Evolutionary conservation across 768 basidiomycete genomes (phyloP), one percentile per base, ranked within the genome.

Genomic region (Boletales sp.): DNA sequence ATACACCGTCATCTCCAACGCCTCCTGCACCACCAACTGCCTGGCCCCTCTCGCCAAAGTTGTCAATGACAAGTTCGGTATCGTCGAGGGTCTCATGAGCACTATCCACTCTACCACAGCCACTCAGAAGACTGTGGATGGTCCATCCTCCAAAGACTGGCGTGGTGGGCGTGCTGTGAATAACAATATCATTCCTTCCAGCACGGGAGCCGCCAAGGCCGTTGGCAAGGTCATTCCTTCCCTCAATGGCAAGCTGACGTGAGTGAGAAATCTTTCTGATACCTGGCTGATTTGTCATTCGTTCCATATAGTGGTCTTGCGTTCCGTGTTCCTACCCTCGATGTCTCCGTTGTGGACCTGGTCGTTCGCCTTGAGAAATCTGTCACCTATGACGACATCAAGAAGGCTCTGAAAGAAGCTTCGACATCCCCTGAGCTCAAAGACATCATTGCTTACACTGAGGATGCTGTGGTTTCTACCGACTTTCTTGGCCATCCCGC

Each of bases 11-110:
- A 90, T 98, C 72, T 99, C 95, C 61, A 98, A 99, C 74, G 95
- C 95, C 30, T 97, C 94, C 18, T 98, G 95, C 84, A 98, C 95
- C 41, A 99, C 95, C 72, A 99, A 99, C 86, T 99, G 95, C 74
- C 83, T 99, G 52, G 95, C 95, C n/a, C 93, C 95, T 56, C 83
- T 99, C 54, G 95, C 94, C 71, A 99, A 99, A 80, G 87, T 97
- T 71, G 79, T 99, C 78, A 63, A 99, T 74, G 96, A 98, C 83
- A 93, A 91, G 55, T 97, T 90, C 65, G 90, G 88, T 62, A 94
- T 99, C 64, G 79, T 89, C 54, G 95, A 99, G 77, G 95, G 89
- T 67, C 80, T 99, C 70, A 98, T 98, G 96, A 94, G 89, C 74
- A 97, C 95, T 62, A 90, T 99, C 62, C 94, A 98, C 70, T 86